Percentiles rank a stretch among this genome's conserved stretches.
phyloP scores from a whole-genome alignment of 2,329 filamentous ascomycete genomes.

The Penicillium sp. region DNA sequence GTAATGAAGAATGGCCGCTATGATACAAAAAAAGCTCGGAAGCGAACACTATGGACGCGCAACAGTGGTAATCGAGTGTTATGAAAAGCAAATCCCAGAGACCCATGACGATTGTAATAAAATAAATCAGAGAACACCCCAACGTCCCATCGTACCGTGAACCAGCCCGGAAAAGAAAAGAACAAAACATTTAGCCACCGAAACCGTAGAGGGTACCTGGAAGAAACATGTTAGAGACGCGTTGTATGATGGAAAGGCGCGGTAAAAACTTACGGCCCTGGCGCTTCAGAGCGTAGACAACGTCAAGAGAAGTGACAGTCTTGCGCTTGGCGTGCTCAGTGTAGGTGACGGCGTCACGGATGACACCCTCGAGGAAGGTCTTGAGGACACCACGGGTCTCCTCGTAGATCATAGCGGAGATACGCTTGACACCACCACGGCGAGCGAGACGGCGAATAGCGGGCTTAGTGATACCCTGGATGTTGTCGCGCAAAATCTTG shows the following conservation, averaged over 20 bases:
- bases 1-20: constrained; percentile 38
- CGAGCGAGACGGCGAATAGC: constrained; percentile 97
- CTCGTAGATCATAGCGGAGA: constrained; percentile 90
- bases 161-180: constrained; percentile 40
- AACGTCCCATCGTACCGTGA: constrained; percentile 46
- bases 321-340: constrained; percentile 76
- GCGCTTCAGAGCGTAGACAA: constrained; percentile 62
- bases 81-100: constrained; percentile 43
- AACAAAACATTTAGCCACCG: constrained; percentile 64
- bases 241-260: not conserved
- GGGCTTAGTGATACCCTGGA: constrained; percentile 98
- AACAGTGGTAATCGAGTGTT: constrained; percentile 38
- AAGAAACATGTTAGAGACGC: constrained; percentile 20
- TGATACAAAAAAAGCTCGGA: constrained; percentile 42
- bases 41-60: constrained; percentile 41
- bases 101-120: constrained; percentile 39
- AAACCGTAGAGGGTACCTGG: constrained; percentile 76
- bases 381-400: constrained; percentile 78
- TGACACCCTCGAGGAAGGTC: constrained; percentile 79
- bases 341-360: constrained; percentile 75
- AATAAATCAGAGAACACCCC: constrained; percentile 43
- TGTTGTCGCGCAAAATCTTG: constrained; percentile 99
- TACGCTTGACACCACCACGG: constrained; percentile 99
- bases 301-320: constrained; percentile 55
- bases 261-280: constrained; percentile 50